These are phyloP conservation scores for Podila horticola DNA, from an alignment of 192 early-diverging fungal genomes.

Conservation along the genomic window DNA sequence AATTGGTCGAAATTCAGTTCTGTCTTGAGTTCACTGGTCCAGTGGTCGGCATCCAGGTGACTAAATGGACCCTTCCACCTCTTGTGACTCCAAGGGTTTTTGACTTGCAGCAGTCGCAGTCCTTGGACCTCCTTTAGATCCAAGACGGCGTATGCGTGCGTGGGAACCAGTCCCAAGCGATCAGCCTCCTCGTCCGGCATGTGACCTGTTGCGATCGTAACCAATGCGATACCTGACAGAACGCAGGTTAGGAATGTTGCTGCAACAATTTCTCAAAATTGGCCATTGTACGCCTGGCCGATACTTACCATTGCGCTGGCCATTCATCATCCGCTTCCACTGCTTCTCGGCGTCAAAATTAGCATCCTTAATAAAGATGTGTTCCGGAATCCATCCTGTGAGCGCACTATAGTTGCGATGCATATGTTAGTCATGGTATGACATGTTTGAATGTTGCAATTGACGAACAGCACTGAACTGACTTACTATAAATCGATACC, in stretches of 20 bases:
- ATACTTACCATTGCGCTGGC: constrained; percentile 66
- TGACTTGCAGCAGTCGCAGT: constrained; percentile 80
- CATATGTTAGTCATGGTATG: not conserved
- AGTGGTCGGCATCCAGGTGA: constrained; percentile 68
- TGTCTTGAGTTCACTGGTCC: constrained; percentile 76
- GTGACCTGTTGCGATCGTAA: constrained; percentile 89
- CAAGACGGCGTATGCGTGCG: constrained; percentile 91
- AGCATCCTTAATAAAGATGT: constrained; percentile 84
- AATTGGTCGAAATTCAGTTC: constrained; percentile 79
- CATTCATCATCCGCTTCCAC: constrained; percentile 80
- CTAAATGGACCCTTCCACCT: constrained; percentile 86
- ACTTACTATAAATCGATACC: constrained; percentile 87
- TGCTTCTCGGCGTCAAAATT: constrained; percentile 70
- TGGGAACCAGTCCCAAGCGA: constrained; percentile 80
- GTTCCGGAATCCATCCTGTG: constrained; percentile 96
- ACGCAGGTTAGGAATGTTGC: not conserved
- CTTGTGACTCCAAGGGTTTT: constrained; percentile 94
- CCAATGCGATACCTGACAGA: constrained; percentile 69
- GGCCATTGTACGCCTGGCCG: not conserved
- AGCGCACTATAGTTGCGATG: constrained; percentile 63
- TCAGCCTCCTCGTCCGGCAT: constrained; percentile 72
- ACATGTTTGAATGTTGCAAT: not conserved
- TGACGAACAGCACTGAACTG: not conserved
- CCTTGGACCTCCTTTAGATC: constrained; percentile 69
- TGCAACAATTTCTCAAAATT: not conserved